phyloP scores from a whole-genome alignment of 805 yeast species.

The Wickerhamiella australiensis region DNA sequence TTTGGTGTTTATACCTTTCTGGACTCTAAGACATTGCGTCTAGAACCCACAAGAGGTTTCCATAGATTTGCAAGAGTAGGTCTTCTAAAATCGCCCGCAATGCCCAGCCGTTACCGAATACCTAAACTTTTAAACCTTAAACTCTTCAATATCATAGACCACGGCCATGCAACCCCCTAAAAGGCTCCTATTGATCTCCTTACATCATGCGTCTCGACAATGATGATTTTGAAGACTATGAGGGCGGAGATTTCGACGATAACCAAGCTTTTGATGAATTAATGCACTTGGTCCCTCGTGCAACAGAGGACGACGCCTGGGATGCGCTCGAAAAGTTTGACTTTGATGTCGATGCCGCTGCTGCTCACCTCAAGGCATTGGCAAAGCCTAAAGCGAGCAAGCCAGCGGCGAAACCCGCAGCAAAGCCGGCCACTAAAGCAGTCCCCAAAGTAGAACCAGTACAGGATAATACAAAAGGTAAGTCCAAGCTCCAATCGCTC shows the following conservation, averaged over 20 bases:
- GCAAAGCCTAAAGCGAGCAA: constrained; percentile 13
- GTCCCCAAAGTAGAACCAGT: constrained; percentile 3
- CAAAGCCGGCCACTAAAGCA: constrained; percentile 12
- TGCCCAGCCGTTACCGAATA: too few species aligned
- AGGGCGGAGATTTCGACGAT: constrained; percentile 17
- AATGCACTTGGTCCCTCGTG: constrained; percentile 15
- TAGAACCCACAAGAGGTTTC: not conserved
- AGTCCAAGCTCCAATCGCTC: constrained; percentile 15
- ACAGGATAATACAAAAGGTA: constrained; percentile 17
- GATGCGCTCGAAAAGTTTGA: constrained; percentile 21
- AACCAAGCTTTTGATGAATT: constrained; percentile 21
- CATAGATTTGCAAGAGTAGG: too few species aligned
- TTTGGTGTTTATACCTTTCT: too few species aligned
- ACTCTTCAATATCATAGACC: too few species aligned
- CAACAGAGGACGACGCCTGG: constrained; percentile 18
- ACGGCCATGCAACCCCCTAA: not conserved
- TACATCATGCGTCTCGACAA: constrained; percentile 17
- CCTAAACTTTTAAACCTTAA: too few species aligned
- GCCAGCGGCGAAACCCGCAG: not conserved
- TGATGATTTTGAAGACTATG: constrained; percentile 19
- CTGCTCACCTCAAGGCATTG: constrained; percentile 17
- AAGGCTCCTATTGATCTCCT: not conserved
- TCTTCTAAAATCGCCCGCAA: too few species aligned
- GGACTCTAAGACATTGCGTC: too few species aligned
- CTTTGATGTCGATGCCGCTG: constrained; percentile 23